phyloP scores from a whole-genome alignment of 1,284 basidiomycete species.

The Cerrena zonata region DNA sequence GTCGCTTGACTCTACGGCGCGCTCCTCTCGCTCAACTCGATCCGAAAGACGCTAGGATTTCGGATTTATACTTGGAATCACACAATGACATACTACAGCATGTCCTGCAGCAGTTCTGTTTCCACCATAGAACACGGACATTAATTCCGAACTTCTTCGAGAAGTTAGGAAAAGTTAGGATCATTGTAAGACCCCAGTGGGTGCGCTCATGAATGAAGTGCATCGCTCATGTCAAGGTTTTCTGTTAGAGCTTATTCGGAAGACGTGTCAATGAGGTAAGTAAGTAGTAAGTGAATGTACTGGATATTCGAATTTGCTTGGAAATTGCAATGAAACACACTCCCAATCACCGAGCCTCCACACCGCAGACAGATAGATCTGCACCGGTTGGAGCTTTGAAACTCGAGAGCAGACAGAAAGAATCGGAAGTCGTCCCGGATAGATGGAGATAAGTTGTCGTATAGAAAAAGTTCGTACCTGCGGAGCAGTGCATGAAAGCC shows the following conservation, averaged over 20 bases:
- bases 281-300: too few species aligned
- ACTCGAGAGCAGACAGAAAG: conserved; percentile 75
- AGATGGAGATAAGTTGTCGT: conserved; percentile 60
- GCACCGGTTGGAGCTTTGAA: conserved; percentile 53
- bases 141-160: conserved; percentile 59
- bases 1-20: too few species aligned
- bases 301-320: too few species aligned
- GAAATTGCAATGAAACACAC: too few species aligned
- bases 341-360: too few species aligned
- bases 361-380: conserved; percentile 46
- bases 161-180: conserved; percentile 64
- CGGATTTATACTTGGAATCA: conserved; percentile 13
- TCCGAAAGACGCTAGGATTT: conserved; percentile 36
- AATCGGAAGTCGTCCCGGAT: conserved; percentile 50
- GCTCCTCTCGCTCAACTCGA: conserved; percentile 31
- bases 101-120: conserved; percentile 66
- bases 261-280: conserved; percentile 60
- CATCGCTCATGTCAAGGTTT: background rate
- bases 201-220: conserved; percentile 33
- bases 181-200: conserved; percentile 78
- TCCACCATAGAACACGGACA: conserved; percentile 67
- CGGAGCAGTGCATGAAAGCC: conserved; percentile 53
- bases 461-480: conserved; percentile 60
- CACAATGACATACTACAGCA: conserved; percentile 18
- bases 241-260: conserved; percentile 63